A percentile compares a stretch with the other conserved stretches of the same genome.
These are phyloP conservation scores for Aspergillus wentii DNA, from an alignment of 495 filamentous ascomycete species.

Conservation along the genomic window DNA sequence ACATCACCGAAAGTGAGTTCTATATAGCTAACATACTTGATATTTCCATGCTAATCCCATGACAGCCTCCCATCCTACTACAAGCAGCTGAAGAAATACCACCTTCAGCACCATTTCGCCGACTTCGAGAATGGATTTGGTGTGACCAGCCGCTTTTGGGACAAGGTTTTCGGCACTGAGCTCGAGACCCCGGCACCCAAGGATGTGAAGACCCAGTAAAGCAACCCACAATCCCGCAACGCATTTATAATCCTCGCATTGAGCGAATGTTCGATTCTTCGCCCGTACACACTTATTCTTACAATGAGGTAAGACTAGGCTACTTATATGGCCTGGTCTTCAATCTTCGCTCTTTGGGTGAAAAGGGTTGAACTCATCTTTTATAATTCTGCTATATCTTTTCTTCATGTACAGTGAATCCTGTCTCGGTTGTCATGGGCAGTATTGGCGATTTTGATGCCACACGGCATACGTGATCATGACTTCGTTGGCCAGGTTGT, in stretches of 20 bases:
- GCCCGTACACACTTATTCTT: too few species aligned
- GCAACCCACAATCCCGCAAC: too few species aligned
- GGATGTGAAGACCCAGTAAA: slow-evolving; percentile 53
- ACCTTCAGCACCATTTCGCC: slow-evolving; percentile 93
- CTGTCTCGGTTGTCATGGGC: slow-evolving; percentile 1
- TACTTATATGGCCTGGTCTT: too few species aligned
- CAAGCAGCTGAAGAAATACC: slow-evolving; percentile 88
- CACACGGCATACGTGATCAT: slow-evolving; percentile 3
- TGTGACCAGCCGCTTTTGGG: slow-evolving; percentile 98
- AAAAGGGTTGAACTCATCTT: too few species aligned
- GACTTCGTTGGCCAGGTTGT: not conserved
- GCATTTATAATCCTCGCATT: too few species aligned
- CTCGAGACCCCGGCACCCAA: slow-evolving; percentile 45
- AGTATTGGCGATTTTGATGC: not conserved
- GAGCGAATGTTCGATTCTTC: too few species aligned
- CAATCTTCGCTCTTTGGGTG: too few species aligned
- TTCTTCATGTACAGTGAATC: slow-evolving; percentile 17
- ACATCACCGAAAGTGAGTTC: slow-evolving; percentile 83
- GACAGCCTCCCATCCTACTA: slow-evolving; percentile 76
- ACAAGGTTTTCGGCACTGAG: slow-evolving; percentile 85
- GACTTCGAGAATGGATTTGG: slow-evolving; percentile 98
- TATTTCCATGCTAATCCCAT: slow-evolving; percentile 14
- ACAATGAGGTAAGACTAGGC: too few species aligned
- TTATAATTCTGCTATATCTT: too few species aligned
- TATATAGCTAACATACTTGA: too few species aligned